Conservation (phyloP, 805 yeast species). For the Komagataella pseudopastoris region DNA sequence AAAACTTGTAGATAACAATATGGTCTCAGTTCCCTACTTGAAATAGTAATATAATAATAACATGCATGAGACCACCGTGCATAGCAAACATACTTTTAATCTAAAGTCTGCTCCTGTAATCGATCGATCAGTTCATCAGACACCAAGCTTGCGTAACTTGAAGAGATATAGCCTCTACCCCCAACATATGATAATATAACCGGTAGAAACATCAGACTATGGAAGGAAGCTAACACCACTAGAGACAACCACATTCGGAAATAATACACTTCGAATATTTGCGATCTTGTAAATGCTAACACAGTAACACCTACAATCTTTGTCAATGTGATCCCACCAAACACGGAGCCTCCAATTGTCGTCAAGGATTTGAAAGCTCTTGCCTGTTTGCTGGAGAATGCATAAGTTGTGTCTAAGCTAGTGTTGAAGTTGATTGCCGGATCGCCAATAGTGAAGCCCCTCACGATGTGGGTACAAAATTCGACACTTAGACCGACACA, state of each 20-base stretch:
- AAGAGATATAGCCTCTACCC: constrained; percentile 32
- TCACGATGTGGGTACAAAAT: constrained; percentile 77
- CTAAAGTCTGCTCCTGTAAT: neutral
- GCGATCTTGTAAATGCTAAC: constrained; percentile 74
- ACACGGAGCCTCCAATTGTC: constrained; percentile 80
- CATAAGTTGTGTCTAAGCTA: constrained; percentile 2
- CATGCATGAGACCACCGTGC: neutral
- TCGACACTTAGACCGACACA: constrained; percentile 91
- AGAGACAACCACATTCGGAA: constrained; percentile 90
- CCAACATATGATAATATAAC: constrained; percentile 54
- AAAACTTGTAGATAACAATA: neutral
- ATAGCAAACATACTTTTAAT: neutral
- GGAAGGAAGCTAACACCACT: constrained; percentile 64
- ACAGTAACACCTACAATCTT: constrained; percentile 81
- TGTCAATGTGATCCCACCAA: constrained; percentile 84
- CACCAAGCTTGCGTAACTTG: neutral
- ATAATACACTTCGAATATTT: constrained; percentile 83
- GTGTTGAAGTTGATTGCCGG: neutral
- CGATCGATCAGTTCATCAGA: neutral
- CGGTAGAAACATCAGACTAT: constrained; percentile 71
- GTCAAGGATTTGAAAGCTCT: constrained; percentile 47
- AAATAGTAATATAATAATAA: neutral
- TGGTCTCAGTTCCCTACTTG: neutral
- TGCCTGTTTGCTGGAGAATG: constrained; percentile 7
- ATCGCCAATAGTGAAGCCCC: constrained; percentile 51